Evolutionary conservation across 139 green algal species (phyloP).

Genomic region (Closterium sp.): DNA sequence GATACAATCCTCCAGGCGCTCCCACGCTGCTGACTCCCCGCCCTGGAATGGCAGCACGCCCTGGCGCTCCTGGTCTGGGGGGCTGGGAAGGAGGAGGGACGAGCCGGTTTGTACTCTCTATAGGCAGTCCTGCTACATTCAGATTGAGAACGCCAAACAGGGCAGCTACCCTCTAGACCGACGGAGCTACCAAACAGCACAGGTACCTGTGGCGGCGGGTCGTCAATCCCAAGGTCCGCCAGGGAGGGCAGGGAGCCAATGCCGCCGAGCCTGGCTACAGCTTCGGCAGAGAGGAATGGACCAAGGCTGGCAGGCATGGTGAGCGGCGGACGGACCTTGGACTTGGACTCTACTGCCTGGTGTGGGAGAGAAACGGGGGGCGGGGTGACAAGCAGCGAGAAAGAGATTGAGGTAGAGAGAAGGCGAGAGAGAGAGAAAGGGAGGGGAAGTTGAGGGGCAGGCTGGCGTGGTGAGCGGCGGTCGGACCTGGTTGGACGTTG

Average conservation of each 20-base stretch:
- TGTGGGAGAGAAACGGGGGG: background rate
- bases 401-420: background rate
- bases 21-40: conserved; percentile 81
- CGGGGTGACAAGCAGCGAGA: background rate
- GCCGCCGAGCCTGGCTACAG: conserved; percentile 9
- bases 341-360: conserved; percentile 19
- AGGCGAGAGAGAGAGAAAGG: background rate
- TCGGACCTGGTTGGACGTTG: too few species aligned
- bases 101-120: too few species aligned
- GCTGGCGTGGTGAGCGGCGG: too few species aligned
- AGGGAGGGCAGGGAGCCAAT: conserved; percentile 5
- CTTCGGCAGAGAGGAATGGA: background rate
- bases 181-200: too few species aligned
- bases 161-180: too few species aligned
- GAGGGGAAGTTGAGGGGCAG: too few species aligned
- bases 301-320: conserved; percentile 15
- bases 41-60: conserved; percentile 79
- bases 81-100: background rate
- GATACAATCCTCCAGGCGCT: conserved; percentile 60
- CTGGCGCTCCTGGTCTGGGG: conserved; percentile 48
- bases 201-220: background rate
- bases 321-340: conserved; percentile 9
- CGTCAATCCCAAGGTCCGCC: conserved; percentile 16
- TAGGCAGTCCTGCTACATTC: too few species aligned
- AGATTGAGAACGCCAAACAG: too few species aligned